phyloP scores from a whole-genome alignment of 108 stramenopile species.

The Nitzschia inconspicua region DNA sequence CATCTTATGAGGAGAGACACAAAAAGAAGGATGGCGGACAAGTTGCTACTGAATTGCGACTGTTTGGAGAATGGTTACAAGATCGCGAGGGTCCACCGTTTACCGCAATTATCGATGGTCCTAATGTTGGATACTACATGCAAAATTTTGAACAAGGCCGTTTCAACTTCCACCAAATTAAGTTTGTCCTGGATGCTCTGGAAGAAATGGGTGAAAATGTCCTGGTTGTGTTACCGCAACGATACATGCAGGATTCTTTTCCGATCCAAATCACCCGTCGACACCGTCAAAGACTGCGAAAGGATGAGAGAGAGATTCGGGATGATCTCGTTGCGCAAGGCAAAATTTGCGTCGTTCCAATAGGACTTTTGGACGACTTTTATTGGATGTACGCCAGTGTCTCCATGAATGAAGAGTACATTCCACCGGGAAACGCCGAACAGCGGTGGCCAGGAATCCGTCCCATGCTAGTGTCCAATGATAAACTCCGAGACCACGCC shows the following conservation, averaged over 20 bases:
- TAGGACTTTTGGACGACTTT: slow-evolving; percentile 72
- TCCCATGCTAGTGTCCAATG: slow-evolving; percentile 80
- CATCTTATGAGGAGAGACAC: slow-evolving; percentile 40
- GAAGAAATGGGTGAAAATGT: slow-evolving; percentile 71
- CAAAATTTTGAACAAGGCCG: slow-evolving; percentile 74
- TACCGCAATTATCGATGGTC: slow-evolving; percentile 81
- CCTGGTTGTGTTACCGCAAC: slow-evolving; percentile 41
- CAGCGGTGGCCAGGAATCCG: slow-evolving; percentile 75
- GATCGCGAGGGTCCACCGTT: slow-evolving; percentile 66
- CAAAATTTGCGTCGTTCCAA: slow-evolving; percentile 56
- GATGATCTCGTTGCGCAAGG: slow-evolving; percentile 24
- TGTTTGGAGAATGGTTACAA: slow-evolving; percentile 70
- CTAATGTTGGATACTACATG: slow-evolving; percentile 81
- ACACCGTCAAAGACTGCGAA: slow-evolving; percentile 29
- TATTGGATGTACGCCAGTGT: slow-evolving; percentile 88
- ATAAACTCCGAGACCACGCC: slow-evolving; percentile 86
- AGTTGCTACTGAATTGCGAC: slow-evolving; percentile 39
- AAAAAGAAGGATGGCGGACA: slow-evolving; percentile 15
- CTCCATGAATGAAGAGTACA: slow-evolving; percentile 47
- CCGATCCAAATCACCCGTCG: slow-evolving; percentile 12
- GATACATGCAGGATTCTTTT: slow-evolving; percentile 22
- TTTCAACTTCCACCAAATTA: slow-evolving; percentile 67
- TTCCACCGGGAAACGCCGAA: slow-evolving; percentile 42
- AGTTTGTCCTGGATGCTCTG: slow-evolving; percentile 63
- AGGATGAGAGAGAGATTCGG: slow-evolving; percentile 31